These are phyloP conservation scores for Helicocarpus griseus DNA, from an alignment of 2,329 filamentous ascomycete genomes.

Conservation along the genomic window DNA sequence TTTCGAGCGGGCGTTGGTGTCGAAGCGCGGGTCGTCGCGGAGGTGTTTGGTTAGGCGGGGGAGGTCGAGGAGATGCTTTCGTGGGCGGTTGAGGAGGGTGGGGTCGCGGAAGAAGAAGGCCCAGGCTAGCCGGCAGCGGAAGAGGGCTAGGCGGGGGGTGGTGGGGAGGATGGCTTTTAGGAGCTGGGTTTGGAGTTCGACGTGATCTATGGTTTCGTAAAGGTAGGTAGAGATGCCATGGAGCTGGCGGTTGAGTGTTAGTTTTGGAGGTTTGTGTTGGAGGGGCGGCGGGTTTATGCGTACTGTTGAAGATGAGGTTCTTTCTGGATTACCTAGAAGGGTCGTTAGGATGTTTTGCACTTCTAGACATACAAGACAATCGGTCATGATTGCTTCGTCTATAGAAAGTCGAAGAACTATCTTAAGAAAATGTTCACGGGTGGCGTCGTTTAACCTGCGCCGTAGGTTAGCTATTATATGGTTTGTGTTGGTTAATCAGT, in stretches of 20 bases:
- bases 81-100: slow-evolving; percentile 18
- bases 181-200: slow-evolving; percentile 30
- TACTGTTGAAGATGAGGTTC: slow-evolving; percentile 6
- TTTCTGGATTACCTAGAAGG: slow-evolving; percentile 13
- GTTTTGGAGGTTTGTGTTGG: neutral
- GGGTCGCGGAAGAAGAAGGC: slow-evolving; percentile 25
- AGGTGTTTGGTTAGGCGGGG: slow-evolving; percentile 21
- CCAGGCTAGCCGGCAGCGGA: slow-evolving; percentile 32
- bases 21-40: slow-evolving; percentile 22
- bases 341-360: slow-evolving; percentile 26
- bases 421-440: slow-evolving; percentile 22
- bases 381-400: slow-evolving; percentile 23
- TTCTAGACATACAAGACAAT: slow-evolving; percentile 21
- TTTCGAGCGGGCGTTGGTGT: slow-evolving; percentile 13
- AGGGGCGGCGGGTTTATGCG: slow-evolving; percentile 10
- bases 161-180: slow-evolving; percentile 31
- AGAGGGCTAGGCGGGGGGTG: slow-evolving; percentile 25
- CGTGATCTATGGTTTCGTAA: slow-evolving; percentile 28
- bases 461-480: slow-evolving; percentile 1
- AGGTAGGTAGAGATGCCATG: slow-evolving; percentile 18
- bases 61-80: slow-evolving; percentile 21
- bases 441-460: slow-evolving; percentile 25
- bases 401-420: slow-evolving; percentile 29
- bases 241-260: slow-evolving; percentile 18
- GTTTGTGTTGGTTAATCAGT: too few species aligned